These are phyloP conservation scores for Pseudogymnoascus sp. DNA, from an alignment of 2,329 filamentous ascomycete genomes.

Conservation along the genomic window DNA sequence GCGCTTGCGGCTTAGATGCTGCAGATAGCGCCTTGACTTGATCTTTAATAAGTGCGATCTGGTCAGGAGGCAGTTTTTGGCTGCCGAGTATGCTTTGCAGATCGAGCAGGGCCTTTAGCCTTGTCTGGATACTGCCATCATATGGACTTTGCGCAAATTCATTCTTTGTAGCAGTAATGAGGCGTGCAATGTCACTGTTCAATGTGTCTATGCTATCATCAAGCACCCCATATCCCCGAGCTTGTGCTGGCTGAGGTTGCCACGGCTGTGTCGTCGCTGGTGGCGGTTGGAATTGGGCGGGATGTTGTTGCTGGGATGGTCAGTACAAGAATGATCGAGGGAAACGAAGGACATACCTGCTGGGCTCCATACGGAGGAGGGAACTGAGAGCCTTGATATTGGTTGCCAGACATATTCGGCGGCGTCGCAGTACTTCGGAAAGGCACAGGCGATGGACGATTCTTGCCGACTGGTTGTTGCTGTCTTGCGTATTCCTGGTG, in stretches of 20 bases:
- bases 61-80: constrained; percentile 69
- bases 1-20: constrained; percentile 29
- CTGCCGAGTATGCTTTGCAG: constrained; percentile 73
- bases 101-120: constrained; percentile 76
- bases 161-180: constrained; percentile 64
- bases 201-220: constrained; percentile 63
- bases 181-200: constrained; percentile 71
- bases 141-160: constrained; percentile 69
- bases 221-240: constrained; percentile 24
- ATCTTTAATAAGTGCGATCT: constrained; percentile 75
- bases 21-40: constrained; percentile 66
- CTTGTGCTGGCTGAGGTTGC: constrained; percentile 24
- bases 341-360: constrained; percentile 17
- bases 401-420: constrained; percentile 32
- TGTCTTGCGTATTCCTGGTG: constrained; percentile 49
- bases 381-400: constrained; percentile 24
- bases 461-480: constrained; percentile 36
- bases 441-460: constrained; percentile 46
- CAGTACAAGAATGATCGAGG: neutral
- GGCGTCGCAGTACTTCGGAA: constrained; percentile 71
- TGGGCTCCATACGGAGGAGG: constrained; percentile 21
- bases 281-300: constrained; percentile 32
- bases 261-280: constrained; percentile 29
- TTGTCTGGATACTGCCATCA: constrained; percentile 68
- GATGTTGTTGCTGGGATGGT: constrained; percentile 22